Percentiles rank a stretch among this genome's conserved stretches.
Conservation (phyloP, 2,329 filamentous ascomycete species). For the Neonectria coccinea region DNA sequence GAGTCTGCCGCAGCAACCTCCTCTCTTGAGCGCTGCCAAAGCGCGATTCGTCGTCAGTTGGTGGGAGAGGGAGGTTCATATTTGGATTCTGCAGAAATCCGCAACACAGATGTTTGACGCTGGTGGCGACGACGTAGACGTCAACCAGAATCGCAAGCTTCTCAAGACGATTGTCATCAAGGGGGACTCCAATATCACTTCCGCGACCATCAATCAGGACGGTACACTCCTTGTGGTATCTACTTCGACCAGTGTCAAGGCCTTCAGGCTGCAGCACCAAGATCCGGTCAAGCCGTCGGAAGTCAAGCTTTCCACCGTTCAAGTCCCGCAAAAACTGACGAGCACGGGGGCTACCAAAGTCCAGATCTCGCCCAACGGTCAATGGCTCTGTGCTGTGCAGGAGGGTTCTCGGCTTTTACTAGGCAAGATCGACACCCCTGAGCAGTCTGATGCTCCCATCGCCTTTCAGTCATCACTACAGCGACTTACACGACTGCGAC, state of each 20-base stretch:
- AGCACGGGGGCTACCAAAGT: slow-evolving; percentile 76
- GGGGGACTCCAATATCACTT: slow-evolving; percentile 86
- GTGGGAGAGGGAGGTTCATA: slow-evolving; percentile 89
- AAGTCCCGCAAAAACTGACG: slow-evolving; percentile 68
- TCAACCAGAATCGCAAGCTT: slow-evolving; percentile 70
- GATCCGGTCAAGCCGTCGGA: slow-evolving; percentile 64
- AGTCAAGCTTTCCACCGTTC: slow-evolving; percentile 77
- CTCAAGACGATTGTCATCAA: slow-evolving; percentile 75
- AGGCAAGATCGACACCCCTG: slow-evolving; percentile 44
- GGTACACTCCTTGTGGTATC: slow-evolving; percentile 82
- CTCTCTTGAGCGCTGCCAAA: slow-evolving; percentile 77
- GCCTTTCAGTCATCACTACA: slow-evolving; percentile 52
- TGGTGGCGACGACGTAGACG: slow-evolving; percentile 54
- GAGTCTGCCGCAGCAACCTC: slow-evolving; percentile 83
- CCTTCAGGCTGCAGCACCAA: slow-evolving; percentile 75
- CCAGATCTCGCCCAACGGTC: slow-evolving; percentile 75
- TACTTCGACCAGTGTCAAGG: slow-evolving; percentile 79
- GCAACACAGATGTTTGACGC: slow-evolving; percentile 59
- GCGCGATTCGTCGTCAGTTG: slow-evolving; percentile 86
- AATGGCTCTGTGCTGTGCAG: slow-evolving; percentile 75
- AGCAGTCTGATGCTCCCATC: slow-evolving; percentile 33
- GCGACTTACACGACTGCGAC: slow-evolving; percentile 64
- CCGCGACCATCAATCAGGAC: slow-evolving; percentile 75
- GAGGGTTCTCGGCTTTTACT: slow-evolving; percentile 70
- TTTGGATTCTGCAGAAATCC: slow-evolving; percentile 74